A percentile compares a stretch with the other conserved stretches of the same genome.
Conservation (phyloP, 2,329 filamentous ascomycete genomes). For the Exophiala xenobiotica region DNA sequence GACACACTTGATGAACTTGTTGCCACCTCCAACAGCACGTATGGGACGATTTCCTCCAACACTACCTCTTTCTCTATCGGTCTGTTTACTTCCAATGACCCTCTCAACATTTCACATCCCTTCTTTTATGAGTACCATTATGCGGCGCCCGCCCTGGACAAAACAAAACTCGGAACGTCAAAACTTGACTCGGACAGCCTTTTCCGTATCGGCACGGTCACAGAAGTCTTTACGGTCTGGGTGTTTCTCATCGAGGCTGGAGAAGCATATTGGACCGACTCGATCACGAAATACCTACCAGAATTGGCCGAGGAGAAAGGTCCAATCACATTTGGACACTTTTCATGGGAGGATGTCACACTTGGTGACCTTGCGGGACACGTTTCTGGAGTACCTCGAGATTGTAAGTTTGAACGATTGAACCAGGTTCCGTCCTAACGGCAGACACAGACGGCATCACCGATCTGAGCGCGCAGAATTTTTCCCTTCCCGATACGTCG, state of each 20-base stretch:
- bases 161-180: not conserved
- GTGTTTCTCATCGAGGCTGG: constrained; percentile 38
- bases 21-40: not conserved
- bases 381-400: constrained; percentile 29
- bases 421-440: not conserved
- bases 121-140: constrained; percentile 27
- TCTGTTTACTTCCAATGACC: constrained; percentile 38
- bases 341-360: constrained; percentile 51
- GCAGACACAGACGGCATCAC: not conserved
- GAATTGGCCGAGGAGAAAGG: constrained; percentile 36
- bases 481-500: not conserved
- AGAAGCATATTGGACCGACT: constrained; percentile 39
- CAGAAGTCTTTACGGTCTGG: constrained; percentile 41
- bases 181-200: constrained; percentile 25
- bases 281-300: constrained; percentile 42
- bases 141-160: constrained; percentile 20
- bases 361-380: constrained; percentile 48
- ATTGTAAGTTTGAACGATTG: not conserved
- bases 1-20: not conserved
- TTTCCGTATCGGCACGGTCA: constrained; percentile 38
- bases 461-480: not conserved
- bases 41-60: not conserved
- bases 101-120: constrained; percentile 24
- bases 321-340: constrained; percentile 7
- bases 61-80: constrained; percentile 40